Percentiles rank a stretch among this genome's conserved stretches.
Conservation (phyloP, 192 early-diverging fungal genomes). For the Coemansia sp. region DNA sequence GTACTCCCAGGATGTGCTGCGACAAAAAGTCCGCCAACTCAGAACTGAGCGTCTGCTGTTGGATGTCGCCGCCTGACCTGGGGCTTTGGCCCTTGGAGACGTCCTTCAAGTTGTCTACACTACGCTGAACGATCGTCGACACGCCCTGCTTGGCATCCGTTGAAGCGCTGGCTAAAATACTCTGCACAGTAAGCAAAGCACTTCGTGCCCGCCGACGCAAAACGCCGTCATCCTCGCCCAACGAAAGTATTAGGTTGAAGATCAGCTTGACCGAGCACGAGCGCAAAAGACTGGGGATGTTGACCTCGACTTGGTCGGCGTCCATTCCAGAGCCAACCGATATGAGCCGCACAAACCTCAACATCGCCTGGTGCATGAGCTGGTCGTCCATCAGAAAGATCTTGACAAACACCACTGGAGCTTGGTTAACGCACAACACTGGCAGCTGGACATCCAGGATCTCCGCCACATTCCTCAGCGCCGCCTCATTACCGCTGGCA, state of each 20-base stretch:
- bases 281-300: conserved; percentile 49
- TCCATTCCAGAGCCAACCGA: conserved; percentile 38
- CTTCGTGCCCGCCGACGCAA: conserved; percentile 47
- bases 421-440: conserved; percentile 54
- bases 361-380: conserved; percentile 53
- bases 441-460: conserved; percentile 40
- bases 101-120: conserved; percentile 26
- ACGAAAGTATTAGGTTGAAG: conserved; percentile 49
- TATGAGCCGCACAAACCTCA: conserved; percentile 45
- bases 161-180: conserved; percentile 24
- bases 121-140: conserved; percentile 44
- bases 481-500: conserved; percentile 27
- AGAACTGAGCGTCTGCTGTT: background rate
- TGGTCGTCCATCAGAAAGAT: conserved; percentile 58
- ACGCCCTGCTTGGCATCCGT: conserved; percentile 29
- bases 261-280: conserved; percentile 54
- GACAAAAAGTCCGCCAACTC: conserved; percentile 47
- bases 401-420: conserved; percentile 44
- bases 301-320: conserved; percentile 43
- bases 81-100: conserved; percentile 20
- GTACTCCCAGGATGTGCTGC: conserved; percentile 46
- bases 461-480: conserved; percentile 34
- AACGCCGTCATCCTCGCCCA: conserved; percentile 40
- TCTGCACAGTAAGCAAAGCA: conserved; percentile 44
- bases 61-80: conserved; percentile 4